These are phyloP conservation scores for Gnaphalium uliginosum DNA, from an alignment of 129 eudicot species.

Conservation along the genomic window DNA sequence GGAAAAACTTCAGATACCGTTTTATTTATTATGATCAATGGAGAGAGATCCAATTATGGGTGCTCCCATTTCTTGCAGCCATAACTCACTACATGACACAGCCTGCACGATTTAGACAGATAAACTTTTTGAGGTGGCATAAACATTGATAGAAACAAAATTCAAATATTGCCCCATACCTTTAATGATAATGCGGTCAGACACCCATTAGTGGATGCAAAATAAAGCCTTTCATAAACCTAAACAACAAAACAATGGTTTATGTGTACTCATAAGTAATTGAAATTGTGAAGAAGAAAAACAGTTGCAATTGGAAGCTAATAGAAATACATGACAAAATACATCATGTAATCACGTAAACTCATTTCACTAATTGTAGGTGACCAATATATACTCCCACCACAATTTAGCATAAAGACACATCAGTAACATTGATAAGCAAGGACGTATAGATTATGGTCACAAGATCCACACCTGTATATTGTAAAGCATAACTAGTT, in stretches of 20 bases:
- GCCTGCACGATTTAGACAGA: constrained; percentile 38
- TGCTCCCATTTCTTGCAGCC: constrained; percentile 81
- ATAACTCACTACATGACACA: constrained; percentile 46
- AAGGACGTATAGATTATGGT: constrained; percentile 78
- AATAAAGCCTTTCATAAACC: constrained; percentile 63
- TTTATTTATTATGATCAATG: constrained; percentile 47
- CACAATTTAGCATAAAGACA: constrained; percentile 59
- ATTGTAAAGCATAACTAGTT: background rate
- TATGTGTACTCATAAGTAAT: constrained; percentile 7
- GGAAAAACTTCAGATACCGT: constrained; percentile 36
- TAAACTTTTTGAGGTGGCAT: constrained; percentile 4
- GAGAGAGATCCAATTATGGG: constrained; percentile 89
- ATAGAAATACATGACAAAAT: background rate
- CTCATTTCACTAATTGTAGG: constrained; percentile 75
- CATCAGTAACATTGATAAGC: constrained; percentile 61
- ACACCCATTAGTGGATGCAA: constrained; percentile 81
- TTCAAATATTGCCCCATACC: constrained; percentile 29
- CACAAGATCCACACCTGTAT: constrained; percentile 93
- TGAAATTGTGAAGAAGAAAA: background rate
- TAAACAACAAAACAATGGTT: constrained; percentile 18
- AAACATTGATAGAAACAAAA: constrained; percentile 6
- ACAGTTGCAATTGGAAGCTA: too few relatives aligned
- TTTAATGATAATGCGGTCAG: constrained; percentile 62
- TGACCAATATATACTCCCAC: constrained; percentile 85
- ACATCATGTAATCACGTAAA: too few relatives aligned